Conservation (phyloP, 768 basidiomycete genomes). For the Pleurotus cornucopiae region DNA sequence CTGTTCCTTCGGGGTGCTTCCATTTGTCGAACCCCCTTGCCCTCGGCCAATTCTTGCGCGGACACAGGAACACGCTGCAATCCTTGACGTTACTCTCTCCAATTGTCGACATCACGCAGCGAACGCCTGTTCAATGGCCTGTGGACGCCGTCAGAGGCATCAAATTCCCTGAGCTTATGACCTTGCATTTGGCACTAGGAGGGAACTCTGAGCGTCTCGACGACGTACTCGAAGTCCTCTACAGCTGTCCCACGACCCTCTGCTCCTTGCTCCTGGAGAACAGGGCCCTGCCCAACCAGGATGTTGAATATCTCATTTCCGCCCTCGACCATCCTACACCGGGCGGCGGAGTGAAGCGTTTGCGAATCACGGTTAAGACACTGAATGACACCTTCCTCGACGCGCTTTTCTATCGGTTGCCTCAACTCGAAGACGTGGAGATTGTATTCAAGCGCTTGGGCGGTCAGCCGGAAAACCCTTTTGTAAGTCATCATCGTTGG, state of each 20-base stretch:
- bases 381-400: neutral
- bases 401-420: neutral
- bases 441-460: neutral
- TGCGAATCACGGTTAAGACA: neutral
- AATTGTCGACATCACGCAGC: neutral
- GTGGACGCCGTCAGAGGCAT: neutral
- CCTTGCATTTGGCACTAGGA: neutral
- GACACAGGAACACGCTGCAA: slow-evolving; percentile 29
- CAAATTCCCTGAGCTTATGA: neutral
- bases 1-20: slow-evolving; percentile 40
- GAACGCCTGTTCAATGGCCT: neutral
- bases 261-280: neutral
- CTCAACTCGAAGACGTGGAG: neutral
- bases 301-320: neutral
- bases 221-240: neutral
- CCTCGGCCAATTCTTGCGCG: slow-evolving; percentile 31
- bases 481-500: neutral
- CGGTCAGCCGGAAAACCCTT: neutral
- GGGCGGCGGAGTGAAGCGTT: neutral
- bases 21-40: slow-evolving; percentile 30
- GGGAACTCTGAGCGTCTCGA: neutral
- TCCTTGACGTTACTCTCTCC: slow-evolving; percentile 30
- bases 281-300: neutral
- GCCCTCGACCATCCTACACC: neutral
- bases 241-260: neutral